These are phyloP conservation scores for Solanum neorickii DNA, from an alignment of 257 asterid genomes.

Conservation along the genomic window DNA sequence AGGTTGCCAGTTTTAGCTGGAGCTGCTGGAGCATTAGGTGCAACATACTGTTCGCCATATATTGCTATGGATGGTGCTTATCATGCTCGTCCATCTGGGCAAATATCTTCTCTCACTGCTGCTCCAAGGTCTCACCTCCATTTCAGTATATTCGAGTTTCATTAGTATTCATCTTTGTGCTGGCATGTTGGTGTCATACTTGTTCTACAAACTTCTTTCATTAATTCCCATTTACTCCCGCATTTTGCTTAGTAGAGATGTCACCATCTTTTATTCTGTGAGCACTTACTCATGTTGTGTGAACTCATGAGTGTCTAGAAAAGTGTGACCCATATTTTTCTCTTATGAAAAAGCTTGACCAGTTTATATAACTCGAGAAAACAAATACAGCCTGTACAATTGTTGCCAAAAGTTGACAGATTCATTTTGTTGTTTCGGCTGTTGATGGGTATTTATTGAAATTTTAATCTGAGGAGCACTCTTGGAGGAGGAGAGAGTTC, in stretches of 20 bases:
- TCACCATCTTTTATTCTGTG: background rate
- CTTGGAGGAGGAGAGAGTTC: background rate
- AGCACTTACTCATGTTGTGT: background rate
- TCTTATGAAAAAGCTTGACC: background rate
- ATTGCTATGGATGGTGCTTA: slow-evolving; percentile 71
- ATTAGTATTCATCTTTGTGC: background rate
- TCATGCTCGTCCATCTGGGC: slow-evolving; percentile 61
- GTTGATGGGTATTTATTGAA: background rate
- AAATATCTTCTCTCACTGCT: slow-evolving; percentile 35
- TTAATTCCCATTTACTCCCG: background rate
- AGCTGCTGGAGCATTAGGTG: slow-evolving; percentile 84
- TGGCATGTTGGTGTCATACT: background rate
- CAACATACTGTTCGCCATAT: slow-evolving; percentile 68
- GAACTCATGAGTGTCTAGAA: background rate
- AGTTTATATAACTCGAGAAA: background rate
- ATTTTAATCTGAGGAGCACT: background rate
- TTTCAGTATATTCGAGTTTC: background rate
- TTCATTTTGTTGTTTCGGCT: background rate
- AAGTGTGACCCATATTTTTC: background rate
- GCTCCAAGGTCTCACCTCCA: slow-evolving; percentile 39
- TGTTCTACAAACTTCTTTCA: background rate
- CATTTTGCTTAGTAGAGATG: background rate
- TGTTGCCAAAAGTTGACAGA: background rate
- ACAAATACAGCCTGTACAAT: background rate
- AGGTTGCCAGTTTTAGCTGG: slow-evolving; percentile 97